Evolutionary conservation across 2,329 filamentous ascomycete genomes (phyloP).

Genomic region (Microcyclospora tardicrescens): DNA sequence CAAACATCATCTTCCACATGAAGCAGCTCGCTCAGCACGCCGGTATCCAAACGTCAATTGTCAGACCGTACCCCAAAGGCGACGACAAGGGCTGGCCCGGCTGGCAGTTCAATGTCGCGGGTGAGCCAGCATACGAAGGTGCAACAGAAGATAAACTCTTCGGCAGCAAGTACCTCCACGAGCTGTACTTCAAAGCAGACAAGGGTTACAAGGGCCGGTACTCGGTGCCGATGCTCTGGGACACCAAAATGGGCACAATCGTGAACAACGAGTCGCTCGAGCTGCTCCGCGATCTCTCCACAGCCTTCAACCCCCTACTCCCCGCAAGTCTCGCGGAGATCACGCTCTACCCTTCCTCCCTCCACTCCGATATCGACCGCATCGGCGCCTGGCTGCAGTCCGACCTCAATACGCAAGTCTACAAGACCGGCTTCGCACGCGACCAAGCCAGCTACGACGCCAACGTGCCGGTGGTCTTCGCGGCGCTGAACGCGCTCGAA

Average conservation of each 20-base stretch:
- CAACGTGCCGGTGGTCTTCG: slow-evolving; percentile 43
- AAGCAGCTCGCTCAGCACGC: slow-evolving; percentile 41
- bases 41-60: slow-evolving; percentile 42
- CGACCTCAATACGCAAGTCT: slow-evolving; percentile 49
- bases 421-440: slow-evolving; percentile 44
- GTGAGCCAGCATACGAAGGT: slow-evolving; percentile 33
- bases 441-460: slow-evolving; percentile 44
- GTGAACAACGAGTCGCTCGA: slow-evolving; percentile 52
- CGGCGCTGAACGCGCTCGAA: slow-evolving; percentile 47
- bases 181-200: slow-evolving; percentile 51
- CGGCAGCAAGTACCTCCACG: slow-evolving; percentile 43
- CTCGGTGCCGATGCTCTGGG: slow-evolving; percentile 50
- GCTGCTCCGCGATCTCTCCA: slow-evolving; percentile 45
- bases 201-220: slow-evolving; percentile 48
- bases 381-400: slow-evolving; percentile 42
- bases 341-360: slow-evolving; percentile 40
- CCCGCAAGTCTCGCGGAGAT: slow-evolving; percentile 29
- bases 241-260: slow-evolving; percentile 41
- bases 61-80: slow-evolving; percentile 55
- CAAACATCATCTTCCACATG: slow-evolving; percentile 44
- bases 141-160: slow-evolving; percentile 50
- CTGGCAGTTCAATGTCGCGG: slow-evolving; percentile 42
- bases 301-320: slow-evolving; percentile 40
- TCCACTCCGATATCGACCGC: slow-evolving; percentile 39
- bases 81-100: slow-evolving; percentile 50